These are phyloP conservation scores for Phlebiopsis flavidoalba DNA, from an alignment of 768 basidiomycete species.

Conservation along the genomic window DNA sequence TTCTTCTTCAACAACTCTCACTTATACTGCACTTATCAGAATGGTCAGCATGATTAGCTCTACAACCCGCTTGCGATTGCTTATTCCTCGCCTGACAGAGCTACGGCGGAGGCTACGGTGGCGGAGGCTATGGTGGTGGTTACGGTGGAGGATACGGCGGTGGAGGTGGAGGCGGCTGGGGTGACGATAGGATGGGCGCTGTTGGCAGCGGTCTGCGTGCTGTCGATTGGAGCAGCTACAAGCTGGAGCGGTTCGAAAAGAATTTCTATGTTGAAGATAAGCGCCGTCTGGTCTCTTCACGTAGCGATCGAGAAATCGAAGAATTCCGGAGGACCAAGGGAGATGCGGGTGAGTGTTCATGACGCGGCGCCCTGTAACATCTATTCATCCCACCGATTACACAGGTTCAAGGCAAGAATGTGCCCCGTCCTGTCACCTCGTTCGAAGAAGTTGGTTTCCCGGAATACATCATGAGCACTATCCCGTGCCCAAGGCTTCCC, in stretches of 20 bases:
- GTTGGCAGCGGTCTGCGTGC: slow-evolving; percentile 78
- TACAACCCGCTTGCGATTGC: background rate
- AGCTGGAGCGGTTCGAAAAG: slow-evolving; percentile 88
- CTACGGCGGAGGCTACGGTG: slow-evolving; percentile 28
- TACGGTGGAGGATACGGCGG: slow-evolving; percentile 43
- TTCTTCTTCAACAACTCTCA: slow-evolving; percentile 8
- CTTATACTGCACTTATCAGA: slow-evolving; percentile 14
- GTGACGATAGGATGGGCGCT: slow-evolving; percentile 70
- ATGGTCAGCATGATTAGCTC: slow-evolving; percentile 16
- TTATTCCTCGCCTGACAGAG: slow-evolving; percentile 11
- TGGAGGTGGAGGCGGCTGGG: slow-evolving; percentile 49
- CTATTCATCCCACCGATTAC: background rate
- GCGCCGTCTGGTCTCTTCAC: slow-evolving; percentile 66
- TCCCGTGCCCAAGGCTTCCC: slow-evolving; percentile 92
- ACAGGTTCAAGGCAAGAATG: slow-evolving; percentile 81
- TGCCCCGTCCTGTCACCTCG: slow-evolving; percentile 84
- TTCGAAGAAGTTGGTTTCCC: slow-evolving; percentile 98
- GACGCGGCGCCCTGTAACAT: too few relatives aligned
- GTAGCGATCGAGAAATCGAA: slow-evolving; percentile 81
- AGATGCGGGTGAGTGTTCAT: slow-evolving; percentile 64
- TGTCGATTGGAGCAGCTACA: slow-evolving; percentile 78
- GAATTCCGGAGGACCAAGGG: slow-evolving; percentile 79
- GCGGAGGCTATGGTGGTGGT: slow-evolving; percentile 36
- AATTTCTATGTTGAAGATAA: slow-evolving; percentile 96
- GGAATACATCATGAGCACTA: slow-evolving; percentile 91